Base-by-base conservation (phyloP, 2,329 filamentous ascomycete species). In the Neonectria coccinea region DNA sequence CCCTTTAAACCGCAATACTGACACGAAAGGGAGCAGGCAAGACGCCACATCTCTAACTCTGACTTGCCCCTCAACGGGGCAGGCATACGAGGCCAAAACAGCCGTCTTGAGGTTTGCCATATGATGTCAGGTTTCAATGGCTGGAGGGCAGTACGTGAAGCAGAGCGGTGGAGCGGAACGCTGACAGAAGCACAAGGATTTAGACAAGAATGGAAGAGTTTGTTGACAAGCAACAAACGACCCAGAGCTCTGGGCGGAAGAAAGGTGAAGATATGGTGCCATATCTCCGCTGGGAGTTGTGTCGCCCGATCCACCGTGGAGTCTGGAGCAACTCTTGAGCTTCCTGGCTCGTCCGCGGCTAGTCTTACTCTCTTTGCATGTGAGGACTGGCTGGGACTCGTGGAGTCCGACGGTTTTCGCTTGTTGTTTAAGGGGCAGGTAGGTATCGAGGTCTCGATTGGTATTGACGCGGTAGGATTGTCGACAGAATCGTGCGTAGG, bases 31-130 rank as follows among this genome's bases (percentile, higher is more conserved):
- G 87, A 85, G 76, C 88, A 89, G 39, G 88, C 83, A 55, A 96
- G 81, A 73, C 86, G 87, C 87, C 92, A 93, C 91, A 94, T 94
- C 45, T 90, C 86, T 68, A 92, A 81, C 77, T 96, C 92, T 45
- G 87, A 86, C 74, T 85, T 86, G 62, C 84, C 85, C 56, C 82
- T 80, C 54, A 95, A 82, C 29, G 92, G 92, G 60, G 84, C 84
- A 51, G 92, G 92, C 81, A 94, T 88, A 69, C 85, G 85, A 27
- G 88, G 88, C 80, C 87, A 87, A 76, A 88, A 89, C 20, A 81
- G 79, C 71, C 88, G 88, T 74, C 92, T 87, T 71, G 92, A 91
- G 69, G 84, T 81, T 75, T 86, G 86, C 92, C 92, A 95, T 72
- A 95, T 88, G 52, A 81, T 79, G 74, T 93, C 87, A 72, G 91